phyloP scores from a whole-genome alignment of 1,284 basidiomycete genomes.

The Marasmius fiardii region DNA sequence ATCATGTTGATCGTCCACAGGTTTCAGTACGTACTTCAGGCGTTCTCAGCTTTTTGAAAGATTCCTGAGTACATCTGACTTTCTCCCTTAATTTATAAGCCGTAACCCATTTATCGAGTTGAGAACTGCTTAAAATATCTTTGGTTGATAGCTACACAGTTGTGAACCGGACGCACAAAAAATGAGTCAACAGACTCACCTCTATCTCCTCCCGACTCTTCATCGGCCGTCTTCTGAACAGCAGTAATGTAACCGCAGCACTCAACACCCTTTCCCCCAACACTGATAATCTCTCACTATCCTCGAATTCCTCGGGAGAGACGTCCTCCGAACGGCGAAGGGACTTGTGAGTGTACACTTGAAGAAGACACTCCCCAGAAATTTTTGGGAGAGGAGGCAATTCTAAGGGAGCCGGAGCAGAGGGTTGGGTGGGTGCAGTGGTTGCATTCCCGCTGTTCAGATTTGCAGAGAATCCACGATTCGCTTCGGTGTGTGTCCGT shows the following conservation, averaged over 20 bases:
- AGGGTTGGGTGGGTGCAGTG: neutral
- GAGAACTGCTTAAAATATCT: conserved; percentile 38
- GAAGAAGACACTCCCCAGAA: conserved; percentile 50
- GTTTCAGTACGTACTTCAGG: conserved; percentile 42
- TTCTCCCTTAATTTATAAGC: conserved; percentile 56
- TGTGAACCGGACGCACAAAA: conserved; percentile 5
- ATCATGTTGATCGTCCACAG: neutral
- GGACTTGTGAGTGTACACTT: conserved; percentile 66
- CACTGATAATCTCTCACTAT: conserved; percentile 54
- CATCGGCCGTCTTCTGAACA: conserved; percentile 56
- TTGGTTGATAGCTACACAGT: conserved; percentile 29
- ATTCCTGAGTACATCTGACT: conserved; percentile 51
- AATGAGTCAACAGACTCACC: conserved; percentile 30
- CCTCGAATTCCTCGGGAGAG: conserved; percentile 42
- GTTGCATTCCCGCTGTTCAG: neutral
- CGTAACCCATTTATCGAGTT: conserved; percentile 54
- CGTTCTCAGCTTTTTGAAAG: conserved; percentile 28
- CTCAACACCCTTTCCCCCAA: conserved; percentile 54
- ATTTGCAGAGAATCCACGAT: neutral
- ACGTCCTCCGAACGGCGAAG: conserved; percentile 42
- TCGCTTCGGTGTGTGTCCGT: neutral
- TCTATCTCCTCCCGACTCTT: conserved; percentile 44
- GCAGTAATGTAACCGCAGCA: conserved; percentile 41
- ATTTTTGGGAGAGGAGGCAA: conserved; percentile 32
- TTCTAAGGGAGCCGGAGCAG: neutral